These are phyloP conservation scores for Nakaseomyces sp. DNA, from an alignment of 1,139 yeast species.

Conservation along the genomic window DNA sequence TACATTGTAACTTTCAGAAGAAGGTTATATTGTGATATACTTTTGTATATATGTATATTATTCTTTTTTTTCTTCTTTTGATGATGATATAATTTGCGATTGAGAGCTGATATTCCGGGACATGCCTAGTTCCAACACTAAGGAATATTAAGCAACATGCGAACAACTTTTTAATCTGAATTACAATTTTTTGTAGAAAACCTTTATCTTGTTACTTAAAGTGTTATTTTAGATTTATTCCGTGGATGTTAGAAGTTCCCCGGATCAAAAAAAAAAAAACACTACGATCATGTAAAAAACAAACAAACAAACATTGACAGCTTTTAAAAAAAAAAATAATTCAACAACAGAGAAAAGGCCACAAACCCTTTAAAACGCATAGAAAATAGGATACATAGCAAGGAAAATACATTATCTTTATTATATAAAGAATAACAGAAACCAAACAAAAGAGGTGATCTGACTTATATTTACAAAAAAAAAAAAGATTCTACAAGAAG, in stretches of 20 bases:
- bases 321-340: slow-evolving; percentile 31
- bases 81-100: slow-evolving; percentile 65
- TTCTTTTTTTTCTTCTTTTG: too few relatives aligned
- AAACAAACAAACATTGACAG: slow-evolving; percentile 14
- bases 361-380: too few relatives aligned
- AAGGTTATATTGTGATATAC: background rate
- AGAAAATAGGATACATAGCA: too few relatives aligned
- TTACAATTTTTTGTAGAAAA: too few relatives aligned
- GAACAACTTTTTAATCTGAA: slow-evolving; percentile 31
- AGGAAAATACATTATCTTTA: too few relatives aligned
- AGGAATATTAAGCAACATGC: slow-evolving; percentile 34
- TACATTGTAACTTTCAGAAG: background rate
- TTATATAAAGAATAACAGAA: too few relatives aligned
- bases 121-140: slow-evolving; percentile 40
- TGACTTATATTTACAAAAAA: too few relatives aligned
- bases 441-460: too few relatives aligned
- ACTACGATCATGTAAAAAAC: slow-evolving; percentile 10
- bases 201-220: too few relatives aligned
- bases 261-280: slow-evolving; percentile 7
- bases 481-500: slow-evolving; percentile 9
- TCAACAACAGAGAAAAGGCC: too few relatives aligned
- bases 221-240: too few relatives aligned
- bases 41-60: background rate
- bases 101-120: slow-evolving; percentile 37
- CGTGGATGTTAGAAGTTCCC: too few relatives aligned